Base-by-base conservation (phyloP, 2,329 filamentous ascomycete species). In the Grosmannia clavigera region DNA sequence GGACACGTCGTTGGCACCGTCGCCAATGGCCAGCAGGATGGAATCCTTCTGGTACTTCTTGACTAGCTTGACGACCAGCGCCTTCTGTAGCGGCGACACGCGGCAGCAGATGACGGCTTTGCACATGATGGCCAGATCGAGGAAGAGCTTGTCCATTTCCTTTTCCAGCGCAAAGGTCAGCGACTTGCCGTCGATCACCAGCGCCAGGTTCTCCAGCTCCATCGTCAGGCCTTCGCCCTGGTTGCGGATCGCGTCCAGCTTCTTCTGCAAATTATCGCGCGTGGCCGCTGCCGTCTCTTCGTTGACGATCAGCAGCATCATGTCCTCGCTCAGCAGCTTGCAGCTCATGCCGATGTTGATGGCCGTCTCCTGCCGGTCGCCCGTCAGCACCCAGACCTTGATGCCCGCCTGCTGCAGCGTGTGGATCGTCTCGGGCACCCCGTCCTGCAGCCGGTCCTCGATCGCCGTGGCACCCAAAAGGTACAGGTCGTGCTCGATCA, bases 321-420 rank as follows among this genome's bases (percentile, higher is more conserved):
- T 99, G 68, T 99, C 95, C 73, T 99, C 94, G 66, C 91, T 96
- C 62, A 99, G 90, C 57, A 99, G 81, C 75, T 97, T 97, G 76
- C 94, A 99, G 71, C 91, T 96, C 94, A 99, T 99, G 65, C 95
- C 94, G 66, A 99, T 99, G 72, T 99, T 99, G 81, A 99, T 99
- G 60, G 94, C 94, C 33, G 94, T 99, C 74, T 99, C 94, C 74
- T 99, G 95, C 68, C 94, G 84, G 77, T 99, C 94, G 67, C 94
- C 94, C 48, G 94, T 99, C 72, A 99, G 74, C 25, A 99, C 94
- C 94, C 94, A 99, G 60, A 99, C 87, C 75, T 99, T 99, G 78
- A 99, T 97, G 58, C 92, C 92, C 29, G 95, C 94, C 65, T 92
- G 89, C 72, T 99, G 95, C 33, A 99, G 78, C 0, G 94, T 99